Conservation (phyloP, 169 alveolate species). For the Cryptosporidium xiaoi region DNA sequence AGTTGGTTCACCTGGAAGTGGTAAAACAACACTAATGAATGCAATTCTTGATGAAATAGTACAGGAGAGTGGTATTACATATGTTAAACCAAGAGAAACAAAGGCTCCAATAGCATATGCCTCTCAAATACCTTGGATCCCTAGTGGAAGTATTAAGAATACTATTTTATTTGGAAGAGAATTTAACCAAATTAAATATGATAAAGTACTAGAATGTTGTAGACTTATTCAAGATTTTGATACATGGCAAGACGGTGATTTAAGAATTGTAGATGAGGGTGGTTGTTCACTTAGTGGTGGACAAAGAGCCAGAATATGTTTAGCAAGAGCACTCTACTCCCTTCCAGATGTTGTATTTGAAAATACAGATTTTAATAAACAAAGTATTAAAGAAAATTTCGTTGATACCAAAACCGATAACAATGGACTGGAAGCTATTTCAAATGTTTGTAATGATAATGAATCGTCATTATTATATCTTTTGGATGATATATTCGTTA, state of each 20-base stretch:
- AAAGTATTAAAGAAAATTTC: background rate
- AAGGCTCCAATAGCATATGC: constrained; percentile 81
- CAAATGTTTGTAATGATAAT: background rate
- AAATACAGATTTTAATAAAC: background rate
- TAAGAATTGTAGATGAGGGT: constrained; percentile 86
- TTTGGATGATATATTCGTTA: constrained; percentile 50
- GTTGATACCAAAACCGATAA: background rate
- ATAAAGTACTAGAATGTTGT: constrained; percentile 77
- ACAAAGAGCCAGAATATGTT: constrained; percentile 83
- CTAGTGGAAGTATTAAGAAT: constrained; percentile 83
- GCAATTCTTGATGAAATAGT: constrained; percentile 79
- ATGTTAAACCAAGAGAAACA: constrained; percentile 66
- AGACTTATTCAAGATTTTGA: constrained; percentile 79
- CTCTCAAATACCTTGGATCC: constrained; percentile 85
- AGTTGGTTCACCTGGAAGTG: constrained; percentile 85
- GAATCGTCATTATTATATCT: constrained; percentile 31
- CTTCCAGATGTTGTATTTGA: constrained; percentile 39
- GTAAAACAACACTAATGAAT: constrained; percentile 84
- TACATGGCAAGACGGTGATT: constrained; percentile 81
- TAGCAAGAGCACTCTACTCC: constrained; percentile 86
- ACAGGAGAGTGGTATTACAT: constrained; percentile 63
- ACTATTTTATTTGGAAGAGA: constrained; percentile 83
- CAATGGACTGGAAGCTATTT: background rate
- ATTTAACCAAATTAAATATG: constrained; percentile 77
- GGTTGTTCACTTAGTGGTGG: constrained; percentile 87